Base-by-base conservation (phyloP, 108 stramenopile genomes). In the Skeletonema costatum region DNA sequence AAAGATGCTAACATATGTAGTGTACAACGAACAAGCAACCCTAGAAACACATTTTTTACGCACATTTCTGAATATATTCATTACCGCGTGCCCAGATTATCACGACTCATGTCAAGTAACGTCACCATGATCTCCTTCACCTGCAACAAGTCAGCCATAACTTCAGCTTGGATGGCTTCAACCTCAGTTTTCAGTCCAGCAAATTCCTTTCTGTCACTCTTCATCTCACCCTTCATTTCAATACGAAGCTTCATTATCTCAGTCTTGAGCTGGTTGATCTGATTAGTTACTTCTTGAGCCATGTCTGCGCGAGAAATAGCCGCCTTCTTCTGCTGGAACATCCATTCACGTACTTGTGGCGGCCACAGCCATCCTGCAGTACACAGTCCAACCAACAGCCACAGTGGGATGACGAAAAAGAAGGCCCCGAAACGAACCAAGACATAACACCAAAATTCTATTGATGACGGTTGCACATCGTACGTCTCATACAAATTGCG, bases 131-230 rank as follows among this genome's bases (percentile, higher is more conserved):
- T 81, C 63, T 89, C 93, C 46, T 81, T 85, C 53, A 94, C 88
- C 68, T 94, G 93, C 51, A 87, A 78, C 53, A 94, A 78, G 65
- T 94, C 93, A 2, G 88, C 79, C 70, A 92, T 69, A n/a, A 94
- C 83, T 68, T 92, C 90, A 29, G 75, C 80, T 63, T 92, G 93
- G 5, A 90, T 87, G 10, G 85, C 77, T 32, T 94, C 93, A 14
- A 92, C 83, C 60, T 90, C 92, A 12, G 64, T 66, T 66, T 85
- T 87, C 85, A 86, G 78, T 21, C 82, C 82, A 25, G 71, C 53
- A 74, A 95, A 86, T 42, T 92, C 91, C 33, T 88, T 86, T 35
- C 93, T 83, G 58, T 92, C 91, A 39, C 59, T 71, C 42, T 84
- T 85, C 90, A 95, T 90, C 66, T 92, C 91, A 56, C 76, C 68